Evolutionary conservation across 75 land plant genomes (phyloP).

Genomic region (Cryptomeria japonica): DNA sequence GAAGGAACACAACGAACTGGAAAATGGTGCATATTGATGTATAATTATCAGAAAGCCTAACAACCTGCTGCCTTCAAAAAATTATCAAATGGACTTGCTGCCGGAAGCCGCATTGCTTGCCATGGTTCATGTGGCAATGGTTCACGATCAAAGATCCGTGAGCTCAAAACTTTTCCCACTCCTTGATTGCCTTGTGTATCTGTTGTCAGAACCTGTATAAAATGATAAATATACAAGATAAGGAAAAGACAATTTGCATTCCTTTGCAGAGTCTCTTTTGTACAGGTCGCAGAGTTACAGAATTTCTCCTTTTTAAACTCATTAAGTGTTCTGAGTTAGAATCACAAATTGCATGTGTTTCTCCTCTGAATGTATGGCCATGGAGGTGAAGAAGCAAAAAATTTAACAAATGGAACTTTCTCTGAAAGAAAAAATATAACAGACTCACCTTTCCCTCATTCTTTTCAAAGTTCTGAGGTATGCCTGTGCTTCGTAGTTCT

Average conservation of each 20-base stretch:
- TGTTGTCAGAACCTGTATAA: neutral
- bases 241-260: neutral
- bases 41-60: neutral
- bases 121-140: constrained; percentile 43
- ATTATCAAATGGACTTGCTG: constrained; percentile 98
- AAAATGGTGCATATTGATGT: neutral
- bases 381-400: neutral
- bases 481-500: constrained; percentile 8
- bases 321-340: neutral
- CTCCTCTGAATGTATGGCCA: neutral
- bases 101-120: constrained; percentile 75
- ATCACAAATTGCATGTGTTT: neutral
- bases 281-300: neutral
- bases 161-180: constrained; percentile 1
- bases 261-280: neutral
- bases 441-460: constrained; percentile 14
- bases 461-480: constrained; percentile 3
- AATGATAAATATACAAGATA: neutral
- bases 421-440: neutral
- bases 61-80: constrained; percentile 85
- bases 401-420: neutral
- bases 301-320: neutral
- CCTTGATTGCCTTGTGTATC: neutral
- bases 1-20: neutral
- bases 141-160: neutral